Percentiles rank a stretch among this genome's conserved stretches.
phyloP scores from a whole-genome alignment of 306 rosid genomes.

The Chamaecrista fasciculata region DNA sequence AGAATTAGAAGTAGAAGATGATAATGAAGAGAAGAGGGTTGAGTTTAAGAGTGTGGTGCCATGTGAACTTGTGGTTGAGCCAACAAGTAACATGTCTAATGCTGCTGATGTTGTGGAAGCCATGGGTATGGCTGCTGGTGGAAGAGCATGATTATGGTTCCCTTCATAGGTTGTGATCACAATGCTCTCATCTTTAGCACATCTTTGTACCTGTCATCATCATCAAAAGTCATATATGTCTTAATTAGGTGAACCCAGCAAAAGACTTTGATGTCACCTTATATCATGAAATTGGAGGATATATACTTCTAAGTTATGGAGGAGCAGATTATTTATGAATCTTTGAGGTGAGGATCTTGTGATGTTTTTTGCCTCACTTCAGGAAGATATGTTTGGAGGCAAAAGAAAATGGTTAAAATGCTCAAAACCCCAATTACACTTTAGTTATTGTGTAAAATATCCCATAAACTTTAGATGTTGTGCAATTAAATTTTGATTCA shows the following conservation, averaged over 20 bases:
- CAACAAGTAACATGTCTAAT: slow-evolving; percentile 34
- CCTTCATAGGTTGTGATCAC: slow-evolving; percentile 50
- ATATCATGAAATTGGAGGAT: background rate
- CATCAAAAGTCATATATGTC: background rate
- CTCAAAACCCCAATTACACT: too few relatives aligned
- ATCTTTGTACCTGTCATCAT: slow-evolving; percentile 46
- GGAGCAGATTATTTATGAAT: background rate
- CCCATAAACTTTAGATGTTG: too few relatives aligned
- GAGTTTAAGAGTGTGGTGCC: background rate
- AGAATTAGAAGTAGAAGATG: slow-evolving; percentile 17
- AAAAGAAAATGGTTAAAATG: too few relatives aligned
- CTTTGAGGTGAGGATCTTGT: too few relatives aligned
- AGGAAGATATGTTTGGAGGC: too few relatives aligned
- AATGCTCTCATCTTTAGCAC: slow-evolving; percentile 37
- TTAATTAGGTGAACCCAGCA: background rate
- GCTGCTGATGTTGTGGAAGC: slow-evolving; percentile 44
- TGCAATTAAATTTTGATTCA: too few relatives aligned
- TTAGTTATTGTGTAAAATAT: too few relatives aligned
- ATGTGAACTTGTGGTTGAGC: slow-evolving; percentile 28
- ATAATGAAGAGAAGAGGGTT: slow-evolving; percentile 30
- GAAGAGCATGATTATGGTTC: slow-evolving; percentile 46
- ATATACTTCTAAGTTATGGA: background rate
- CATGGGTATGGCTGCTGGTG: slow-evolving; percentile 35
- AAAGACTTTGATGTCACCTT: background rate
- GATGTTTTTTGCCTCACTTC: too few relatives aligned